Percentiles rank a stretch among this genome's conserved stretches.
Evolutionary conservation across 257 asterid species (phyloP).

Genomic region (Salvia splendens): DNA sequence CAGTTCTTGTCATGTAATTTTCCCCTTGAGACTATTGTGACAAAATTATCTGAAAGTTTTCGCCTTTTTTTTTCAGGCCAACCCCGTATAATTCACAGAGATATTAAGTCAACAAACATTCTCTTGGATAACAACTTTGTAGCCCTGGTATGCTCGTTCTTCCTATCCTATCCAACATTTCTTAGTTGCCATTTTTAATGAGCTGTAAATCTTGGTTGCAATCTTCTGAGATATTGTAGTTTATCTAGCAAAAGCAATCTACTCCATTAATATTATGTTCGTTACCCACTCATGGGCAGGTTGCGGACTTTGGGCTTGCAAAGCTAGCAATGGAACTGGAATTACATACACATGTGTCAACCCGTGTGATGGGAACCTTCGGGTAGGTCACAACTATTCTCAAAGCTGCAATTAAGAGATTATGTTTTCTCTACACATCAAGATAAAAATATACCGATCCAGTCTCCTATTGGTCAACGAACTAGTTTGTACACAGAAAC

Average conservation of each 20-base stretch:
- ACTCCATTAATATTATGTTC: neutral
- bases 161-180: constrained; percentile 14
- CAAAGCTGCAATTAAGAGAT: constrained; percentile 10
- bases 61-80: constrained; percentile 56
- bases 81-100: constrained; percentile 91
- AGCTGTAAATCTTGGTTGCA: constrained; percentile 16
- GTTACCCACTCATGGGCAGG: constrained; percentile 44
- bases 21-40: constrained; percentile 7
- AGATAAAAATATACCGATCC: constrained; percentile 1
- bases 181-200: neutral
- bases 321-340: constrained; percentile 77
- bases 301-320: constrained; percentile 93
- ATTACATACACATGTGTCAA: constrained; percentile 70
- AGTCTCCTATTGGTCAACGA: constrained; percentile 10
- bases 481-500: neutral
- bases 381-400: constrained; percentile 55
- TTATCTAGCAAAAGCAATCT: neutral
- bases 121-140: constrained; percentile 84
- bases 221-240: constrained; percentile 8
- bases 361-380: constrained; percentile 95
- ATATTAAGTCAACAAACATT: constrained; percentile 83
- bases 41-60: constrained; percentile 3
- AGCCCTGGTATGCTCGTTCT: constrained; percentile 56
- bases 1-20: constrained; percentile 15
- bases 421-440: constrained; percentile 11